phyloP scores from a whole-genome alignment of 78 protist genomes.

The Dictyostelium brefeldianum region DNA sequence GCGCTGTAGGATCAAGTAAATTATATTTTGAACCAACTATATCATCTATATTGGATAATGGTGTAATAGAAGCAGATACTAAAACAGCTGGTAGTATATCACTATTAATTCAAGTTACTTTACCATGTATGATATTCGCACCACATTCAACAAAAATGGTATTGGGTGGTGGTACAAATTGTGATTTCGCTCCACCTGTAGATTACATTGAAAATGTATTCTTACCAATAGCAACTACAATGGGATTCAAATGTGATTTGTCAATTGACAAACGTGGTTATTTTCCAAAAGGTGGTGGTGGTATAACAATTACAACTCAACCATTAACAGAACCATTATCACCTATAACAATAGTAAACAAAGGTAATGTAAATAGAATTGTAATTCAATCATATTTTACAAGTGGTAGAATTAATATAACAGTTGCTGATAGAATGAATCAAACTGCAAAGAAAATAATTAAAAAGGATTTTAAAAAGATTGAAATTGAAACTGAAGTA shows the following conservation, averaged over 20 bases:
- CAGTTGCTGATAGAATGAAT: constrained; percentile 48
- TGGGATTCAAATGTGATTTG: constrained; percentile 60
- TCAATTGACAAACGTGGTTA: constrained; percentile 45
- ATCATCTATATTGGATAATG: background rate
- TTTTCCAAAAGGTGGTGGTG: constrained; percentile 81
- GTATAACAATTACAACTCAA: constrained; percentile 8
- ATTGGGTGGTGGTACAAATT: constrained; percentile 88
- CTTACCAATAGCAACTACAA: constrained; percentile 41
- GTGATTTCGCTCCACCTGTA: constrained; percentile 54
- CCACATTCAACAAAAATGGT: constrained; percentile 1
- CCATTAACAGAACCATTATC: constrained; percentile 25
- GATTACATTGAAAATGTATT: constrained; percentile 77
- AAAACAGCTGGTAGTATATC: constrained; percentile 84
- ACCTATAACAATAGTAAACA: constrained; percentile 26
- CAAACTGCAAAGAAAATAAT: constrained; percentile 35
- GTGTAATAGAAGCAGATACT: constrained; percentile 67
- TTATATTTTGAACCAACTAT: constrained; percentile 52
- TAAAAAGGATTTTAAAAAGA: constrained; percentile 49
- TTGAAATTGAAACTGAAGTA: constrained; percentile 21
- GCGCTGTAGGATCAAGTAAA: background rate
- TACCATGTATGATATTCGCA: constrained; percentile 77
- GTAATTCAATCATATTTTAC: background rate
- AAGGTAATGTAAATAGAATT: constrained; percentile 16
- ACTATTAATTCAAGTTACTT: constrained; percentile 68
- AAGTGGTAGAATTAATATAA: background rate